phyloP scores from a whole-genome alignment of 148 eudicot genomes.

The Persicaria maculosa region DNA sequence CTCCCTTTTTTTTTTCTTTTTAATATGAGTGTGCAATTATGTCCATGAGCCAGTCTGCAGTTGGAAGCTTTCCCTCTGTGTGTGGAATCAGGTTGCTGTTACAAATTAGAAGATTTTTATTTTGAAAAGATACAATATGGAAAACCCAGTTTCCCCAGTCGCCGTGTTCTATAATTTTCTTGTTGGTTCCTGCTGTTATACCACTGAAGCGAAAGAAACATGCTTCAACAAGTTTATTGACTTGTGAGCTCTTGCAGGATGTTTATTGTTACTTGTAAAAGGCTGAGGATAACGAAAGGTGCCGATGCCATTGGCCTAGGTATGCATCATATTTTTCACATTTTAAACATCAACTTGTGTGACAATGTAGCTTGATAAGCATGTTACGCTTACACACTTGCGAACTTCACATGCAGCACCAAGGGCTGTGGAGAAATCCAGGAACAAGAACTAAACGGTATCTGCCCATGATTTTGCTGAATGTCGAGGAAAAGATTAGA shows the following conservation, averaged over 20 bases:
- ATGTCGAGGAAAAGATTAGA: too few relatives aligned
- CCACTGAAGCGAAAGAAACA: not conserved
- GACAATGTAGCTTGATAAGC: not conserved
- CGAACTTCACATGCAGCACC: conserved; percentile 46
- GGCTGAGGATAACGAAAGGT: conserved; percentile 74
- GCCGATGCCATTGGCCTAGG: conserved; percentile 71
- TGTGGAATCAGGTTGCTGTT: too few relatives aligned
- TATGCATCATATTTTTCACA: conserved; percentile 13
- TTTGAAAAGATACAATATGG: too few relatives aligned
- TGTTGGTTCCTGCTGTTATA: not conserved
- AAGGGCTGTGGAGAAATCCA: conserved; percentile 72
- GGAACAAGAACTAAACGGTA: conserved; percentile 30
- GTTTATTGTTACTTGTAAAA: conserved; percentile 68
- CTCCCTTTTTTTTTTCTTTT: too few relatives aligned
- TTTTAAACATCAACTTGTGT: not conserved
- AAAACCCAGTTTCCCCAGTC: too few relatives aligned
- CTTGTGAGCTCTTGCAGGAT: conserved; percentile 34
- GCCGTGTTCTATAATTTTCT: not conserved
- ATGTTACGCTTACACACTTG: not conserved
- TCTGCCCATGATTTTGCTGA: conserved; percentile 4
- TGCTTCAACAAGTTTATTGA: not conserved
- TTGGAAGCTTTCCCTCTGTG: too few relatives aligned
- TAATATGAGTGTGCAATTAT: too few relatives aligned
- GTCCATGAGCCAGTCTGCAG: too few relatives aligned
- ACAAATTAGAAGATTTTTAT: too few relatives aligned